Evolutionary conservation across 2,329 filamentous ascomycete genomes (phyloP).

Genomic region (Paecilomyces formosus): DNA sequence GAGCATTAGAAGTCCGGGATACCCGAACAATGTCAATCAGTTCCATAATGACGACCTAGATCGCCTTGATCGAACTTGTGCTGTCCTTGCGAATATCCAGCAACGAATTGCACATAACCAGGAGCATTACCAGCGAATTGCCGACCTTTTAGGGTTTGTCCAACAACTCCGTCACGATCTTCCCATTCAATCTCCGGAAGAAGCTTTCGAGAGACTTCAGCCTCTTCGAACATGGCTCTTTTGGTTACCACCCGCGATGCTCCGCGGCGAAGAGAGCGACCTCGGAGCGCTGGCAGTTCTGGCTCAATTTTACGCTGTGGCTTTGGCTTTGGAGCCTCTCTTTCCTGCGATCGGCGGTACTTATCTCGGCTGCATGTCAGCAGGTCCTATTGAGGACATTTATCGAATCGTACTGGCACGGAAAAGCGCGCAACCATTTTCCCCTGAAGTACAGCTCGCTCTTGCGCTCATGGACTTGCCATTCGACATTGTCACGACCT

Average conservation of each 20-base stretch:
- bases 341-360: slow-evolving; percentile 87
- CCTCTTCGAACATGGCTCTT: slow-evolving; percentile 88
- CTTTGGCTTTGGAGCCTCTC: slow-evolving; percentile 78
- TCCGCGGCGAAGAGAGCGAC: slow-evolving; percentile 69
- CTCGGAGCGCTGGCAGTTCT: slow-evolving; percentile 74
- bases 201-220: slow-evolving; percentile 86
- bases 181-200: slow-evolving; percentile 62
- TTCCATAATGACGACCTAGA: slow-evolving; percentile 59
- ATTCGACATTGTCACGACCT: slow-evolving; percentile 60
- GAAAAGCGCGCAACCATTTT: slow-evolving; percentile 52
- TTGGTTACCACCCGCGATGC: slow-evolving; percentile 81
- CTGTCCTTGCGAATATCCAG: slow-evolving; percentile 53
- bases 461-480: slow-evolving; percentile 65
- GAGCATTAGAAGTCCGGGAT: slow-evolving; percentile 25
- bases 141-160: slow-evolving; percentile 64
- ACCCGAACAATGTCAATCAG: slow-evolving; percentile 14
- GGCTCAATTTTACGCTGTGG: slow-evolving; percentile 85
- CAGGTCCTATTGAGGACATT: slow-evolving; percentile 80
- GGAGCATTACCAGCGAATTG: slow-evolving; percentile 61
- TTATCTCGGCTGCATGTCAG: slow-evolving; percentile 75
- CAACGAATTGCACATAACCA: slow-evolving; percentile 60
- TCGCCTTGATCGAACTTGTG: slow-evolving; percentile 59
- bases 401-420: slow-evolving; percentile 65
- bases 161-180: slow-evolving; percentile 65
- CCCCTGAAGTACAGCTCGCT: slow-evolving; percentile 54